phyloP scores from a whole-genome alignment of 2,329 filamentous ascomycete species.

The Cordyceps cicadae region DNA sequence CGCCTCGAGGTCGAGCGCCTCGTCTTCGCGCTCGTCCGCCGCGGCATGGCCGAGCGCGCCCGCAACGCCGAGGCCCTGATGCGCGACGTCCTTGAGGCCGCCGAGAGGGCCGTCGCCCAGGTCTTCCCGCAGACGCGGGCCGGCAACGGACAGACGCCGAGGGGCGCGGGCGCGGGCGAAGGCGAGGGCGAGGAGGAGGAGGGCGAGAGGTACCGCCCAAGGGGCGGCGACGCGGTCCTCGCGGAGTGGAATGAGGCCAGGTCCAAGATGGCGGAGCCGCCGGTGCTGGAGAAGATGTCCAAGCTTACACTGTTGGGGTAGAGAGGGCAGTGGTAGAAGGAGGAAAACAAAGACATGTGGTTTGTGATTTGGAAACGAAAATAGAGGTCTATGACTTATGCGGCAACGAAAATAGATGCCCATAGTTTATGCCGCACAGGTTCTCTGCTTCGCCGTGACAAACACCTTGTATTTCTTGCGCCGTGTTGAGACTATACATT shows the following conservation, averaged over 20 bases:
- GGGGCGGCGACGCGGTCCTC: constrained; percentile 45
- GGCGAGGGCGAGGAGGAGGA: constrained; percentile 18
- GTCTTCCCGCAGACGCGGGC: constrained; percentile 45
- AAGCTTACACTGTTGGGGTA: constrained; percentile 44
- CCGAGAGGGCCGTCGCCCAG: constrained; percentile 56
- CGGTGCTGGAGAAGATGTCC: constrained; percentile 40
- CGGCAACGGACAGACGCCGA: background rate
- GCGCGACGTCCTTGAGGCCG: constrained; percentile 64
- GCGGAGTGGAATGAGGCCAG: constrained; percentile 41
- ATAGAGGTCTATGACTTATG: background rate
- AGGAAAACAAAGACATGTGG: background rate
- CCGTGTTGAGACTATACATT: background rate
- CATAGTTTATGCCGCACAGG: background rate
- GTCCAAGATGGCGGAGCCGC: constrained; percentile 38
- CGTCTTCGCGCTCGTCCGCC: constrained; percentile 66
- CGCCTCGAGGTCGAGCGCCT: constrained; percentile 66
- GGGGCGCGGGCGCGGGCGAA: constrained; percentile 13
- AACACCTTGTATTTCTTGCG: too few species aligned
- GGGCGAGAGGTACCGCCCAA: constrained; percentile 26
- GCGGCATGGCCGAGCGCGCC: constrained; percentile 83
- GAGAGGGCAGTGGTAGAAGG: background rate
- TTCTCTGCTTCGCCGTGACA: background rate
- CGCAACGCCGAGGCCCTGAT: constrained; percentile 67
- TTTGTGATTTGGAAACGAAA: background rate
- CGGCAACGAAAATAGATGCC: background rate